Evolutionary conservation across 2,329 filamentous ascomycete genomes (phyloP).

Genomic region (Colletotrichum sojae): DNA sequence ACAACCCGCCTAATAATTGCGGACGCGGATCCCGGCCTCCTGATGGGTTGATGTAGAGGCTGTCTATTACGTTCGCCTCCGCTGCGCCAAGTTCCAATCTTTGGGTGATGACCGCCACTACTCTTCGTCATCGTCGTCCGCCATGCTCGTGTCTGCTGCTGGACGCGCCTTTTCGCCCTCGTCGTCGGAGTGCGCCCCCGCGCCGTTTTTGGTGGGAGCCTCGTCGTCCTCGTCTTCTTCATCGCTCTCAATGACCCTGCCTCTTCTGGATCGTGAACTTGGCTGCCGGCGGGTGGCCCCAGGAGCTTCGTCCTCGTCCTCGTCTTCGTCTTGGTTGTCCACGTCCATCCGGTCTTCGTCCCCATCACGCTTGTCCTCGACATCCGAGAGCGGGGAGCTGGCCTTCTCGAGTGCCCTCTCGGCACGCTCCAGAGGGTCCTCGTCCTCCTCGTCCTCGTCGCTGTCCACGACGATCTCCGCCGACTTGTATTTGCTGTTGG

Average conservation of each 20-base stretch:
- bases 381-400: conserved; percentile 52
- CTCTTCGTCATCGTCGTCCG: conserved; percentile 53
- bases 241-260: conserved; percentile 68
- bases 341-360: conserved; percentile 67
- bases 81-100: background rate
- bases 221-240: conserved; percentile 64
- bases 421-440: conserved; percentile 61
- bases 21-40: conserved; percentile 25
- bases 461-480: conserved; percentile 87
- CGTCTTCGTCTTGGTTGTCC: conserved; percentile 57
- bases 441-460: conserved; percentile 69
- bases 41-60: conserved; percentile 7
- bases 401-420: conserved; percentile 58
- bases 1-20: conserved; percentile 31
- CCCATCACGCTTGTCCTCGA: conserved; percentile 47
- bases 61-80: conserved; percentile 13
- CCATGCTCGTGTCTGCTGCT: conserved; percentile 57
- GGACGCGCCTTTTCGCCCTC: conserved; percentile 46
- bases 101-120: conserved; percentile 20
- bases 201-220: conserved; percentile 41
- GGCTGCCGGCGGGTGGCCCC: conserved; percentile 62
- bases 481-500: conserved; percentile 82
- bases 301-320: conserved; percentile 66
- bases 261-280: conserved; percentile 64
- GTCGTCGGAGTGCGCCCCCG: conserved; percentile 39